These are phyloP conservation scores for Lentinula raphanica DNA, from an alignment of 768 basidiomycete genomes.

Conservation along the genomic window DNA sequence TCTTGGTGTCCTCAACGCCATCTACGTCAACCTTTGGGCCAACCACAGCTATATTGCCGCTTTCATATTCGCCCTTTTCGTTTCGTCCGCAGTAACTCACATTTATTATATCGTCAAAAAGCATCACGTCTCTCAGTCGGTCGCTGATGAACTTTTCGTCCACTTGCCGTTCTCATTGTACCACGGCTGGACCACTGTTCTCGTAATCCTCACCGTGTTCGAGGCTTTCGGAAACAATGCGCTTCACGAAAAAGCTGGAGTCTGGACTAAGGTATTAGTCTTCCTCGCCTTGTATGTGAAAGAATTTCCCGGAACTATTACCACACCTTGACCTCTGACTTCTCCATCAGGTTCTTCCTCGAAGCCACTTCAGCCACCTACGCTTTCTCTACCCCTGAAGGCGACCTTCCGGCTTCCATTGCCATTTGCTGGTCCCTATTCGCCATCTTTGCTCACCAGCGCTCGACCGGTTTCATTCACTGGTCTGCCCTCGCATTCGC, in stretches of 20 bases:
- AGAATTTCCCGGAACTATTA: neutral
- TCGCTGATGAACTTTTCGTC: constrained; percentile 80
- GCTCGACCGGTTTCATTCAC: constrained; percentile 70
- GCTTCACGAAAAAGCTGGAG: constrained; percentile 54
- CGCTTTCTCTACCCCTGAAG: constrained; percentile 84
- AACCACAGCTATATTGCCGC: constrained; percentile 70
- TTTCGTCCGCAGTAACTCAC: constrained; percentile 72
- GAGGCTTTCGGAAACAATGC: constrained; percentile 87
- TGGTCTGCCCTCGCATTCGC: constrained; percentile 86
- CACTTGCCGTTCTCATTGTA: constrained; percentile 96
- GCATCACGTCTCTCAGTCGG: constrained; percentile 57
- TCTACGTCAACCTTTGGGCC: constrained; percentile 89
- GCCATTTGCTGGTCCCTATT: constrained; percentile 93
- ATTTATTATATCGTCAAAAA: constrained; percentile 96
- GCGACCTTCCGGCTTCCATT: constrained; percentile 88
- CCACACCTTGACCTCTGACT: no score
- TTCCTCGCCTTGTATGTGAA: constrained; percentile 77
- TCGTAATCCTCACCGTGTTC: constrained; percentile 77
- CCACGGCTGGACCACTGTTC: constrained; percentile 88
- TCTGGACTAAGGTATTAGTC: constrained; percentile 94
- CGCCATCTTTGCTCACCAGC: constrained; percentile 83
- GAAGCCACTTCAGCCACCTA: constrained; percentile 91
- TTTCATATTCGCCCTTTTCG: constrained; percentile 84
- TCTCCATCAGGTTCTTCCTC: constrained; percentile 68
- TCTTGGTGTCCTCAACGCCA: constrained; percentile 78